Conservation (phyloP, 257 asterid genomes). For the Primulina eburnea region DNA sequence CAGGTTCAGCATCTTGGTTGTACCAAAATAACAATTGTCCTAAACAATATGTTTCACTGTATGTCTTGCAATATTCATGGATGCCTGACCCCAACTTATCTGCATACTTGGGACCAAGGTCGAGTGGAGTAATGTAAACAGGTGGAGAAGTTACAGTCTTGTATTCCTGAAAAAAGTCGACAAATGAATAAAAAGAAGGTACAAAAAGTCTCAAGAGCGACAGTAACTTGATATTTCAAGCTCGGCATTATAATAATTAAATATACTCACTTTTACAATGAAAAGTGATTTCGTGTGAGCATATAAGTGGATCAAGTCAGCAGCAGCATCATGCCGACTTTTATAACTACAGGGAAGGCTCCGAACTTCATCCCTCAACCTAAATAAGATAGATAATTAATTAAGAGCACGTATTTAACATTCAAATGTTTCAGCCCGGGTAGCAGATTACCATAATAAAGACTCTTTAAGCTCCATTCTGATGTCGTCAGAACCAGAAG, state of each 20-base stretch:
- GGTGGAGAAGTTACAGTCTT: slow-evolving; percentile 83
- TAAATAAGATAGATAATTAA: slow-evolving; percentile 31
- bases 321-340: slow-evolving; percentile 96
- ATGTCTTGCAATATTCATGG: slow-evolving; percentile 89
- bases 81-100: slow-evolving; percentile 77
- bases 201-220: slow-evolving; percentile 11
- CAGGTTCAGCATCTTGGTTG: slow-evolving; percentile 85
- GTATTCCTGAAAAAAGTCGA: slow-evolving; percentile 63
- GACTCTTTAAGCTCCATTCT: slow-evolving; percentile 69
- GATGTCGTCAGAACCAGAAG: slow-evolving; percentile 63
- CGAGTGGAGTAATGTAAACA: slow-evolving; percentile 86
- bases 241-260: slow-evolving; percentile 5
- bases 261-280: slow-evolving; percentile 64
- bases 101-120: slow-evolving; percentile 86
- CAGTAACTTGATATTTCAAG: slow-evolving; percentile 4
- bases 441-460: slow-evolving; percentile 67
- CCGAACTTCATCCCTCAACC: slow-evolving; percentile 98
- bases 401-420: background rate
- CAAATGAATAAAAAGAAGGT: slow-evolving; percentile 17
- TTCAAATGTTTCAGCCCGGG: slow-evolving; percentile 11
- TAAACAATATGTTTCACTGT: slow-evolving; percentile 80
- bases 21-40: slow-evolving; percentile 95
- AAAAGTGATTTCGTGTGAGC: slow-evolving; percentile 83
- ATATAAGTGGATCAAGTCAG: slow-evolving; percentile 91
- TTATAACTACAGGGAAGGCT: slow-evolving; percentile 84